Conservation (phyloP, 2,329 filamentous ascomycete genomes). For the Ascochyta fabae region DNA sequence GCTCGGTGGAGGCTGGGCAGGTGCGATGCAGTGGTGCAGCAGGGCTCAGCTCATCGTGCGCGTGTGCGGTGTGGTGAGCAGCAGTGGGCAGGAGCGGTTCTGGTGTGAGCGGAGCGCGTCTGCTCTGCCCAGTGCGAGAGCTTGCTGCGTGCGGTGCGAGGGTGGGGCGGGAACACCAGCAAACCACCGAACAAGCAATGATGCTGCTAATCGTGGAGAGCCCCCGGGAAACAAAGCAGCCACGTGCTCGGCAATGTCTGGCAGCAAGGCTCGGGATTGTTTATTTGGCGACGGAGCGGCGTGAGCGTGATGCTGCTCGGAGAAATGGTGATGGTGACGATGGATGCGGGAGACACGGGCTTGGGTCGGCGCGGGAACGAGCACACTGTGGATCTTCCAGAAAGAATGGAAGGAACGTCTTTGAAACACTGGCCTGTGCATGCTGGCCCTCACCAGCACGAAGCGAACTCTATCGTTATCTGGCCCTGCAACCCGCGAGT, state of each 20-base stretch:
- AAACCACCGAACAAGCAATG: slow-evolving; percentile 9
- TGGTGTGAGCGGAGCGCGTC: slow-evolving; percentile 13
- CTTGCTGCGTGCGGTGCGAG: slow-evolving; percentile 7
- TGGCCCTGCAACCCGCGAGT: not conserved
- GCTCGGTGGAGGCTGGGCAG: slow-evolving; percentile 17
- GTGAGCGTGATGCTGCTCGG: slow-evolving; percentile 5
- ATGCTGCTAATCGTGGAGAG: slow-evolving; percentile 2
- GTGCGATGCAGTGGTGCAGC: slow-evolving; percentile 20
- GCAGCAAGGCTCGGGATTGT: not conserved
- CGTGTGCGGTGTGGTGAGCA: not conserved
- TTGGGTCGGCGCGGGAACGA: slow-evolving; percentile 16
- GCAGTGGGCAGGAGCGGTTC: slow-evolving; percentile 6
- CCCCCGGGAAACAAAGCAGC: not conserved
- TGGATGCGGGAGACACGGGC: slow-evolving; percentile 13
- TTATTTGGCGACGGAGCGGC: not conserved
- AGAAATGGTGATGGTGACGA: slow-evolving; percentile 12
- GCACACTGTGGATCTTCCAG: slow-evolving; percentile 14
- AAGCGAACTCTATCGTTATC: slow-evolving; percentile 7
- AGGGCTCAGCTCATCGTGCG: slow-evolving; percentile 34
- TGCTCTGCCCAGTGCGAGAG: slow-evolving; percentile 12
- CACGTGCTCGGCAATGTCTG: slow-evolving; percentile 6
- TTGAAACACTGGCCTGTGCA: slow-evolving; percentile 16
- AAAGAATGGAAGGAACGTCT: slow-evolving; percentile 16
- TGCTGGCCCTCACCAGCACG: not conserved
- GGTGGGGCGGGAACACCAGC: slow-evolving; percentile 16